These are phyloP conservation scores for Epithele typhae DNA, from an alignment of 768 basidiomycete genomes.

Conservation along the genomic window DNA sequence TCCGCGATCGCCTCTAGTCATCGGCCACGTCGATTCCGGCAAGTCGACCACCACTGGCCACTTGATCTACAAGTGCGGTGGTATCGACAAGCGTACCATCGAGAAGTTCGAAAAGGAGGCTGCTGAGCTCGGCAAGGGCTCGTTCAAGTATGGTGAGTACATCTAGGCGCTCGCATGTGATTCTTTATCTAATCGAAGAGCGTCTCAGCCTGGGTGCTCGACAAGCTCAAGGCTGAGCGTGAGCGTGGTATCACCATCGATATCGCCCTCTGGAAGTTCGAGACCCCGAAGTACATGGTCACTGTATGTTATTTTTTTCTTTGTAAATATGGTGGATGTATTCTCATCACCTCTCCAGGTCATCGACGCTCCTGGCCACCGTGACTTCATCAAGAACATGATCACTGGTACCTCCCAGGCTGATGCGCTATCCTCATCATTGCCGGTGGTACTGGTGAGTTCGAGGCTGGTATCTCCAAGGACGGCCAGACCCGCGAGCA, in stretches of 20 bases:
- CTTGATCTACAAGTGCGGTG: constrained; percentile 99
- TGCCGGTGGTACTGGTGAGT: constrained; percentile 98
- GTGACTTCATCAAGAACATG: constrained; percentile 99
- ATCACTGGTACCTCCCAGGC: constrained; percentile 99
- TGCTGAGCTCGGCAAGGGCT: constrained; percentile 99
- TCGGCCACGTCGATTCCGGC: constrained; percentile 99
- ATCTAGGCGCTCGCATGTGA: constrained; percentile 3
- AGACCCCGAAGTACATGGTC: constrained; percentile 95
- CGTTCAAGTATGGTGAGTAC: constrained; percentile 89
- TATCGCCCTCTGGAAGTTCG: constrained; percentile 99
- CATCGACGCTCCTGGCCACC: constrained; percentile 99
- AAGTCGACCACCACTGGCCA: constrained; percentile 99
- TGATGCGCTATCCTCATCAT: constrained; percentile 99
- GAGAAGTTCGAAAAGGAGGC: constrained; percentile 99
- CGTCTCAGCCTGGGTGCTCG: constrained; percentile 92
- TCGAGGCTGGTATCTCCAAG: constrained; percentile 99
- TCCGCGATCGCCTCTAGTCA: constrained; percentile 54
- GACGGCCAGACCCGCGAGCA: constrained; percentile 99
- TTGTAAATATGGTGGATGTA: neutral
- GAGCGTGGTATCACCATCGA: constrained; percentile 99
- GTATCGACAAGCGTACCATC: constrained; percentile 99
- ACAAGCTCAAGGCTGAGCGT: constrained; percentile 99
- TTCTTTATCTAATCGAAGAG: constrained; percentile 21
- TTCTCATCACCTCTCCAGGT: constrained; percentile 47
- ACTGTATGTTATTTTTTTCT: constrained; percentile 52